Percentiles rank a stretch among this genome's conserved stretches.
Evolutionary conservation across 768 basidiomycete genomes (phyloP).

Genomic region (Filobasidium wieringae): DNA sequence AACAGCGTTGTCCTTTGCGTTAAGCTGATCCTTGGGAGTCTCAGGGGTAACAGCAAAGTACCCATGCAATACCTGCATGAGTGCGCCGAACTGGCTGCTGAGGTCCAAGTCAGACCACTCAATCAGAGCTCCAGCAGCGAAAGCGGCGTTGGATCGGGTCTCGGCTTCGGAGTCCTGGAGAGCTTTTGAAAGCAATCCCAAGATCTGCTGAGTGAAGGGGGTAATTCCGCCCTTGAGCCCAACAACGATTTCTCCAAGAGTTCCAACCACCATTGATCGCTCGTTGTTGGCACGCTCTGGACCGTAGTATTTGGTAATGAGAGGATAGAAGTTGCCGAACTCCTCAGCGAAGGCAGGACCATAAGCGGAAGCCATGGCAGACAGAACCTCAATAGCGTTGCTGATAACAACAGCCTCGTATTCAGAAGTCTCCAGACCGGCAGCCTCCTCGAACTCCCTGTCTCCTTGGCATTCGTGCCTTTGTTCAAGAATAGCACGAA

Average conservation of each 20-base stretch:
- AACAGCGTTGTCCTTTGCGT: slow-evolving; percentile 92
- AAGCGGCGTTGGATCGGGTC: slow-evolving; percentile 91
- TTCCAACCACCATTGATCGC: slow-evolving; percentile 83
- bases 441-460: slow-evolving; percentile 72
- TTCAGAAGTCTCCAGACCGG: slow-evolving; percentile 57
- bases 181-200: slow-evolving; percentile 72
- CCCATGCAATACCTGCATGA: slow-evolving; percentile 68
- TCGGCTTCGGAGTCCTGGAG: slow-evolving; percentile 77
- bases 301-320: slow-evolving; percentile 79
- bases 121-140: slow-evolving; percentile 80
- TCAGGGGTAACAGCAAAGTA: slow-evolving; percentile 60
- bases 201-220: slow-evolving; percentile 59
- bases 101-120: slow-evolving; percentile 75
- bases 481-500: slow-evolving; percentile 75
- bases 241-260: slow-evolving; percentile 85
- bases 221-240: slow-evolving; percentile 82
- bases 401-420: slow-evolving; percentile 92
- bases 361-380: slow-evolving; percentile 71
- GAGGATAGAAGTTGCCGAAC: slow-evolving; percentile 72
- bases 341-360: slow-evolving; percentile 70
- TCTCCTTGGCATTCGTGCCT: slow-evolving; percentile 95
- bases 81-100: slow-evolving; percentile 60
- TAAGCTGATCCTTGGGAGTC: slow-evolving; percentile 55
- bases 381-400: slow-evolving; percentile 85
- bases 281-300: slow-evolving; percentile 78